A percentile compares a stretch with the other conserved stretches of the same genome.
phyloP scores from a whole-genome alignment of 306 rosid genomes.

The Vigna mungo region DNA sequence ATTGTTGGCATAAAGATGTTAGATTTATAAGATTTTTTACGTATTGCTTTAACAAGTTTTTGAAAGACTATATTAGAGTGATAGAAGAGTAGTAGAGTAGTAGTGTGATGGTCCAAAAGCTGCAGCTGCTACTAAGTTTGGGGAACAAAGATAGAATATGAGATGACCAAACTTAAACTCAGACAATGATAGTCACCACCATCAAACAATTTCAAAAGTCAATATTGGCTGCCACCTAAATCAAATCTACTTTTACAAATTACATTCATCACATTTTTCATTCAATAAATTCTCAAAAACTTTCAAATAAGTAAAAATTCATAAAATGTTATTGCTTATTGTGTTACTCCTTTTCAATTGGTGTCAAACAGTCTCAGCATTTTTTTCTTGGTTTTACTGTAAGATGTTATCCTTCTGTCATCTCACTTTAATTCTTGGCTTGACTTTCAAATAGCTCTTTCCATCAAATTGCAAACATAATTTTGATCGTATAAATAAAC shows the following conservation, averaged over 20 bases:
- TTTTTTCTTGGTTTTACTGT: background rate
- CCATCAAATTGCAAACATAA: background rate
- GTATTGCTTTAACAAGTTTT: too few relatives aligned
- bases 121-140: background rate
- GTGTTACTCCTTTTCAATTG: background rate
- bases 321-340: too few relatives aligned
- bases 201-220: background rate
- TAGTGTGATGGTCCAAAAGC: too few relatives aligned
- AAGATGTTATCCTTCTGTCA: background rate
- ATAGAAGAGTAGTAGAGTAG: background rate
- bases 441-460: slow-evolving; percentile 5
- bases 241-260: too few relatives aligned
- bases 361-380: background rate
- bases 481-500: background rate
- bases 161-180: background rate
- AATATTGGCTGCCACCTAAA: background rate
- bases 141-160: too few relatives aligned
- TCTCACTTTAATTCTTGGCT: background rate
- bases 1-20: too few relatives aligned
- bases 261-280: too few relatives aligned
- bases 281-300: too few relatives aligned
- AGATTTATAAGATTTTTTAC: too few relatives aligned
- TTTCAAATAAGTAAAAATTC: too few relatives aligned
- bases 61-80: background rate
- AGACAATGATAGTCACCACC: background rate